phyloP scores from a whole-genome alignment of 495 filamentous ascomycete genomes.

The Penicillium fimorum region DNA sequence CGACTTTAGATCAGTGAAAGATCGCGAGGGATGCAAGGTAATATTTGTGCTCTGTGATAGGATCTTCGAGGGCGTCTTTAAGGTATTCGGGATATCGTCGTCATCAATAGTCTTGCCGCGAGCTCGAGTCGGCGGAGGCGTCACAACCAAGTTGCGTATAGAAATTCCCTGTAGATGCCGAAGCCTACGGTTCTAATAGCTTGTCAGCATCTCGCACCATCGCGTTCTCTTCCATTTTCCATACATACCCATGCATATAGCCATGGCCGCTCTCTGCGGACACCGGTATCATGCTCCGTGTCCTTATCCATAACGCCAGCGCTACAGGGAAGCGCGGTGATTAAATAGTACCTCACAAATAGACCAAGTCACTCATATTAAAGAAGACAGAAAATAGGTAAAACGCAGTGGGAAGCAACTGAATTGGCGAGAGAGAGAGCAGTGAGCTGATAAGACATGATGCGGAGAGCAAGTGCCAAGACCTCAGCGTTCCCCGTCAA shows the following conservation, averaged over 20 bases:
- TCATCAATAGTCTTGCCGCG: conserved; percentile 81
- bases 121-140: conserved; percentile 44
- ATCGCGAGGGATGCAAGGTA: conserved; percentile 66
- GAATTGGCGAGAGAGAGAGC: conserved; percentile 6
- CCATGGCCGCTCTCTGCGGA: conserved; percentile 26
- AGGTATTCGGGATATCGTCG: conserved; percentile 65
- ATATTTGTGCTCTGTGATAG: conserved; percentile 57
- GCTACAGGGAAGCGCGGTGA: neutral
- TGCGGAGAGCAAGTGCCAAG: conserved; percentile 36
- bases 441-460: conserved; percentile 17
- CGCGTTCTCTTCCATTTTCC: conserved; percentile 2
- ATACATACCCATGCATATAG: conserved; percentile 27
- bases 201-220: conserved; percentile 13
- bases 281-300: conserved; percentile 22
- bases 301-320: conserved; percentile 14
- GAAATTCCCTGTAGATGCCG: conserved; percentile 86
- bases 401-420: conserved; percentile 9
- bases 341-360: conserved; percentile 5
- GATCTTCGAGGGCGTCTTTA: conserved; percentile 69
- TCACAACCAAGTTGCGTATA: conserved; percentile 77
- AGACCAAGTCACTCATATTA: conserved; percentile 1
- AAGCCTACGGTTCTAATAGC: conserved; percentile 73
- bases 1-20: conserved; percentile 65
- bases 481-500: conserved; percentile 28
- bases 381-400: neutral